Base-by-base conservation (phyloP, 352 stramenopile species). In the Phytophthora pini region DNA sequence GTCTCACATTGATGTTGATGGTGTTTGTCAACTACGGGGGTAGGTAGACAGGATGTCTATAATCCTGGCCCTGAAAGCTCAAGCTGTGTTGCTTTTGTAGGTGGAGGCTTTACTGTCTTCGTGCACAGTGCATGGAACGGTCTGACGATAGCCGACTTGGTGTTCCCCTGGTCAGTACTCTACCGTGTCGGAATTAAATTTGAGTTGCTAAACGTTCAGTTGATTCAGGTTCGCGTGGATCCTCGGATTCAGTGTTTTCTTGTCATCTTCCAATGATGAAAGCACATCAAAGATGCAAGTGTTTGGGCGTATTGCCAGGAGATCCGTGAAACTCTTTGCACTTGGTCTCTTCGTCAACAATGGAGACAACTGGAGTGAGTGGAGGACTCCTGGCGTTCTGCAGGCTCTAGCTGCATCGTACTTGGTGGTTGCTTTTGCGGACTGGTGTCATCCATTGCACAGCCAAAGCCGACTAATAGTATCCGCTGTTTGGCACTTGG, bases 21-120 rank as follows among this genome's bases (percentile, higher is more conserved):
- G 78, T 97, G 13, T 96, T 97, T 62, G 84, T 93, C 49, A 97
- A 97, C 54, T 95, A 96, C 61, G 89, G 89, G 57, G 87, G 77
- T 79, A 22, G 17, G 32, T 17, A 39, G 1, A 27, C 27, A 31
- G 4, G 17, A 20, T 20, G 17, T 20, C 4, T 29, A n/a, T 9
- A 39, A 8, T 27, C 15, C 4, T 38, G 36, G 15, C 5, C 26
- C 26, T 49, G 1, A 39, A 26, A 26, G 8, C 20, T 51, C 47
- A 27, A 27, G 7, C n/a, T 62, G 15, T 15, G 49, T 34, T 57
- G 24, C 46, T 15, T 53, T 34, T 54, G 27, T 53, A 82, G 76
- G 88, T 5, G 89, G 87, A 0, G 84, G 84, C 1, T 80, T 90
- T 22, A 47, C 57, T 17, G 44, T 79, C 8, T 94, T 94, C 55